Evolutionary conservation across 2,329 filamentous ascomycete species (phyloP), one percentile per base, ranked within the genome.

Genomic region (Colletotrichum theobromicola): DNA sequence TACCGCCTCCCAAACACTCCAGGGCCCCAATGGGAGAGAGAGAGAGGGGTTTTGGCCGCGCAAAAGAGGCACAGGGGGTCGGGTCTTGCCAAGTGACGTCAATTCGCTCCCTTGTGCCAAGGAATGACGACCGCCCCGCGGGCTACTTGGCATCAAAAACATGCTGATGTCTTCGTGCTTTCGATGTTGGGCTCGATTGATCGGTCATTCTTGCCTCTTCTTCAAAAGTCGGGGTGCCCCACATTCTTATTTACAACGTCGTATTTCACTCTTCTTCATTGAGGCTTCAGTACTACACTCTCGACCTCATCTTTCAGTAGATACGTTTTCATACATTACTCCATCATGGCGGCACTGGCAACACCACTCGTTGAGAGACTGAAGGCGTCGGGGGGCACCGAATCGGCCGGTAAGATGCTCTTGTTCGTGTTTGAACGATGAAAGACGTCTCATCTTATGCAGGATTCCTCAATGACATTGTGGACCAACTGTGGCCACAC

Each of bases 401-500:
- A 87, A 76, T 82, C 83, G 32, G 84, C 83, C 80, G 85, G 81
- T 67, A 63, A 75, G 64, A 46, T 21, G 5, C 42, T 24, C 7
- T 28, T 9, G 50, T 21, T 16, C 13, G 21, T 16, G 15, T 21
- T 21, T 55, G 50, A 8, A 8, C 3, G 0, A 26, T 1, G 21
- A 55, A 30, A 15, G 12, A 4, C 2, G 18, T 8, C 5, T n/a
- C 24, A 32, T 42, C 61, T 28, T 26, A n/a, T 7, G 15, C 50
- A 82, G 82, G 81, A 28, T 88, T 88, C 76, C 82, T 88, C 66
- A 88, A 88, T 76, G 86, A 88, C 73, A 84, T 88, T 35, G 81
- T 88, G 46, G 82, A 77, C 16, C 85, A 87, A 69, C 78, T 88
- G 78, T 88, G 87, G 87, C 87, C 87, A 42, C 88, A 88, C 77